Percentiles rank a stretch among this genome's conserved stretches.
Evolutionary conservation across 163 green algal genomes (phyloP).

Genomic region (Chlorella variabilis): DNA sequence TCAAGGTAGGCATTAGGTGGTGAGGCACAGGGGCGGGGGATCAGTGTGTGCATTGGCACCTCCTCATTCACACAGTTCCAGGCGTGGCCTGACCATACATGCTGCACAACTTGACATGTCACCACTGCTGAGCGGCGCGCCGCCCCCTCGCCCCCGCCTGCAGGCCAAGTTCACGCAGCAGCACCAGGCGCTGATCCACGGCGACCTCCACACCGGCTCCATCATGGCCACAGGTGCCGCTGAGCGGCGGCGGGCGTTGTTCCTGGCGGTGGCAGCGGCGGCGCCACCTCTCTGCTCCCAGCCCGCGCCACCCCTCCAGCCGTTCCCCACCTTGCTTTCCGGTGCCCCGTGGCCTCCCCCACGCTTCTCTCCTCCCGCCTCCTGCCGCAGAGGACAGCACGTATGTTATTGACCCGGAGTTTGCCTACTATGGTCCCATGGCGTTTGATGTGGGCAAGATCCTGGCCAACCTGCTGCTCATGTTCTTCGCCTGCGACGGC

Average conservation of each 20-base stretch:
- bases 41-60: too few species aligned
- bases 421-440: conserved; percentile 96
- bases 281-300: too few species aligned
- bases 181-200: conserved; percentile 92
- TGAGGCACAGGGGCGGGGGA: too few species aligned
- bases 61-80: too few species aligned
- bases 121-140: background rate
- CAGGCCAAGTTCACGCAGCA: conserved; percentile 77
- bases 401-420: conserved; percentile 93
- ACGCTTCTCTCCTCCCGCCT: background rate
- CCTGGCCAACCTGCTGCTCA: conserved; percentile 92
- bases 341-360: too few species aligned
- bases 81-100: too few species aligned
- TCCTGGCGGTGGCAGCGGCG: too few species aligned
- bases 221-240: conserved; percentile 80
- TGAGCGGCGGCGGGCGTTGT: background rate
- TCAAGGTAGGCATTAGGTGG: too few species aligned
- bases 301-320: too few species aligned
- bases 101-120: too few species aligned
- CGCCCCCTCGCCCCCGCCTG: conserved; percentile 12
- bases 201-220: conserved; percentile 96
- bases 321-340: too few species aligned
- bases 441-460: conserved; percentile 98
- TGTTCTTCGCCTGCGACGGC: conserved; percentile 89
- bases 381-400: conserved; percentile 34